Conservation (phyloP, 306 rosid genomes). For the Rosa multiflora region DNA sequence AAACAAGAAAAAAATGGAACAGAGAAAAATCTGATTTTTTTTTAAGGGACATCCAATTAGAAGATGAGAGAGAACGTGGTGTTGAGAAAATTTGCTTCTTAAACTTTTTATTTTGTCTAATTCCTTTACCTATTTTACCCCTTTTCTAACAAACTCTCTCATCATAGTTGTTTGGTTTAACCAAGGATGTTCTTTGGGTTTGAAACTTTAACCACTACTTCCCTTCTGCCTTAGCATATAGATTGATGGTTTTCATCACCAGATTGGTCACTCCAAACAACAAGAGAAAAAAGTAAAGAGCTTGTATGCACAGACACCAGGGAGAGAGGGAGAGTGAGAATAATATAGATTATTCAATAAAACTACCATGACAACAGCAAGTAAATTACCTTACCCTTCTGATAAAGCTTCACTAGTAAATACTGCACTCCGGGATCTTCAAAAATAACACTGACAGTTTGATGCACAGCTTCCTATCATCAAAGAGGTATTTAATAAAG, state of each 20-base stretch:
- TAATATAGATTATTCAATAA: background rate
- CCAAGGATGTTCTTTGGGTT: background rate
- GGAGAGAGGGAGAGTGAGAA: background rate
- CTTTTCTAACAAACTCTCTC: background rate
- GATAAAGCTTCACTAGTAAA: constrained; percentile 78
- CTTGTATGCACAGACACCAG: background rate
- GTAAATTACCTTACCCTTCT: constrained; percentile 43
- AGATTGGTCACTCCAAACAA: background rate
- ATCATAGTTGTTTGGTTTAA: background rate
- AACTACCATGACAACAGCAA: background rate
- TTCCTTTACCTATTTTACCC: background rate
- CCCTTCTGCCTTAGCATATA: background rate
- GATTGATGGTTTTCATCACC: background rate
- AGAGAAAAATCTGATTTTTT: too few relatives aligned
- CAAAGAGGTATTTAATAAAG: constrained; percentile 20
- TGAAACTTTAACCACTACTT: background rate
- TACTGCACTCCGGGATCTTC: constrained; percentile 82
- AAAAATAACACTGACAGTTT: constrained; percentile 55
- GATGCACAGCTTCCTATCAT: constrained; percentile 85
- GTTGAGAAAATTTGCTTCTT: background rate
- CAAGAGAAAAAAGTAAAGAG: background rate
- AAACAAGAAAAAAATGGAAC: too few relatives aligned
- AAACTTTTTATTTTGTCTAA: background rate
- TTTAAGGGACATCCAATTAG: too few relatives aligned
- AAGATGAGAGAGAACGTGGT: background rate